phyloP scores from a whole-genome alignment of 768 basidiomycete genomes.

The Agaricus sinodeliciosus region DNA sequence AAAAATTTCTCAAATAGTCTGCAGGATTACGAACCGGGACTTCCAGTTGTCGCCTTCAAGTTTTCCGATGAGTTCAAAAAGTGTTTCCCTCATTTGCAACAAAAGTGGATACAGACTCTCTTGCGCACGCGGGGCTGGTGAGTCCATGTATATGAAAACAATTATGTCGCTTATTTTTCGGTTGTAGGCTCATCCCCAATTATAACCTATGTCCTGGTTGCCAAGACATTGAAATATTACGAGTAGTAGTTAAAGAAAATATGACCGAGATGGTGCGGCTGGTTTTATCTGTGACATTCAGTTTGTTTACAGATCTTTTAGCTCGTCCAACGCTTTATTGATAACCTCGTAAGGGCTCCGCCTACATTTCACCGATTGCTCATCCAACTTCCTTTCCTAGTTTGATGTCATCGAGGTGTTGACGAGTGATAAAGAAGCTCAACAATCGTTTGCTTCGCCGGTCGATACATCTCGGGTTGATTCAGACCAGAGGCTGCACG shows the following conservation, averaged over 20 bases:
- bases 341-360: constrained; percentile 50
- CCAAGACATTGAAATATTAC: constrained; percentile 51
- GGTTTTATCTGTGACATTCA: constrained; percentile 2
- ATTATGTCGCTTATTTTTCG: background rate
- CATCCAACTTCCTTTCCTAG: constrained; percentile 21
- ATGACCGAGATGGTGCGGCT: constrained; percentile 40
- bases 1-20: constrained; percentile 9
- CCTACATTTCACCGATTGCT: background rate
- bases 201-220: constrained; percentile 47
- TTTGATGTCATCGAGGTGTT: constrained; percentile 62
- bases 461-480: constrained; percentile 17
- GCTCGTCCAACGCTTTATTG: constrained; percentile 58
- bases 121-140: constrained; percentile 50
- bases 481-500: constrained; percentile 14
- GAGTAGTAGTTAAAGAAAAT: constrained; percentile 60
- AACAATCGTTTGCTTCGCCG: constrained; percentile 29
- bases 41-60: constrained; percentile 64
- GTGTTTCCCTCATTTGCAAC: constrained; percentile 51
- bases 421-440: constrained; percentile 38
- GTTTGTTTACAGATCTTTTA: constrained; percentile 17
- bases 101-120: constrained; percentile 52
- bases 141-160: constrained; percentile 16
- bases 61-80: constrained; percentile 52
- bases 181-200: constrained; percentile 41
- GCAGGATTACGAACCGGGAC: constrained; percentile 46